These are phyloP conservation scores for Biscogniauxia mediterranea DNA, from an alignment of 2,329 filamentous ascomycete genomes.

Conservation along the genomic window DNA sequence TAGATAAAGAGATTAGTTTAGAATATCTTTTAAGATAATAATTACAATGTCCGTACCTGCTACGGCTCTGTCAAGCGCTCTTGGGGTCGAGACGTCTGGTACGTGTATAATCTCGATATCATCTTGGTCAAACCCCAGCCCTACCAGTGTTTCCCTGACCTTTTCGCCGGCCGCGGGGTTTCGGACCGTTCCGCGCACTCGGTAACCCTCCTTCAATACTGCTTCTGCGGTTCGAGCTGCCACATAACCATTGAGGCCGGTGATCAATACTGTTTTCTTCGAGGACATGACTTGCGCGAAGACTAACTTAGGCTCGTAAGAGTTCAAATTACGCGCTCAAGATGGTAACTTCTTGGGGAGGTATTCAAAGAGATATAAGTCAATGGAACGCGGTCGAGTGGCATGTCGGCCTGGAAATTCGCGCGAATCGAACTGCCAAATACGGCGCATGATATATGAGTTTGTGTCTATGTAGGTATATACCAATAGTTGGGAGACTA, in stretches of 20 bases:
- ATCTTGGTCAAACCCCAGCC: conserved; percentile 19
- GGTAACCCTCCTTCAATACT: conserved; percentile 24
- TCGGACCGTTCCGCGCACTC: conserved; percentile 30
- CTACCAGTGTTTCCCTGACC: conserved; percentile 22
- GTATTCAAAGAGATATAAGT: neutral
- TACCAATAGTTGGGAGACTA: neutral
- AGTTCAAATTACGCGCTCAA: neutral
- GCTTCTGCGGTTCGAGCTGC: conserved; percentile 29
- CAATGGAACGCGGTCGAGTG: neutral
- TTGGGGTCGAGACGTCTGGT: conserved; percentile 21
- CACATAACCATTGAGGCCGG: conserved; percentile 31
- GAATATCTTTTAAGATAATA: neutral
- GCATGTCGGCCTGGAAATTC: neutral
- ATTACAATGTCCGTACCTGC: conserved; percentile 16
- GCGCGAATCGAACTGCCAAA: neutral
- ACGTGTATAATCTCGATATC: conserved; percentile 28
- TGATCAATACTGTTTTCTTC: conserved; percentile 26
- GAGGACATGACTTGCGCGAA: neutral
- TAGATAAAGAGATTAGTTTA: conserved; percentile 7
- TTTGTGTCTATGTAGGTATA: neutral
- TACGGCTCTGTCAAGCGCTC: conserved; percentile 24
- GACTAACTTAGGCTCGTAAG: neutral
- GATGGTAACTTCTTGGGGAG: neutral
- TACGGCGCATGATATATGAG: neutral
- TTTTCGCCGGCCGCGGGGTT: conserved; percentile 23